Evolutionary conservation across 2,329 filamentous ascomycete species (phyloP).

Genomic region (Knufia petricola): DNA sequence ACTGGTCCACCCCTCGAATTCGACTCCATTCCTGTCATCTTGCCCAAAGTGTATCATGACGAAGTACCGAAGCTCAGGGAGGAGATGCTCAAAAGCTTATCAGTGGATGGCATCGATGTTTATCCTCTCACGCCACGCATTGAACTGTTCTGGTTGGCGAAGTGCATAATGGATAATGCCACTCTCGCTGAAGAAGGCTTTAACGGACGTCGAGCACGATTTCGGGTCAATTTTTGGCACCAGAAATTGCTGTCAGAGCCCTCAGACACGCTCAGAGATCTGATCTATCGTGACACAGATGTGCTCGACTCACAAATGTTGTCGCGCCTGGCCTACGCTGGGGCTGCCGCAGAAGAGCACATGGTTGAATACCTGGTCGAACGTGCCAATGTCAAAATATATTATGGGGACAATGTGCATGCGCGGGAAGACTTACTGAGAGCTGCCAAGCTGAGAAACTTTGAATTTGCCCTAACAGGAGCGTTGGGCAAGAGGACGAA

Average conservation of each 20-base stretch:
- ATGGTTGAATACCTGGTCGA: slow-evolving; percentile 62
- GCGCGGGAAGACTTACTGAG: slow-evolving; percentile 61
- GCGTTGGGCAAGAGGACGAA: slow-evolving; percentile 60
- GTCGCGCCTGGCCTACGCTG: slow-evolving; percentile 25
- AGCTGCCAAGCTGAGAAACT: slow-evolving; percentile 57
- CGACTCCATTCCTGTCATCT: slow-evolving; percentile 38
- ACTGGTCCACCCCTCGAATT: slow-evolving; percentile 73
- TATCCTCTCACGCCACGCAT: slow-evolving; percentile 77
- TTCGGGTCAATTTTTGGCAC: slow-evolving; percentile 66
- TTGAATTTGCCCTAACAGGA: slow-evolving; percentile 76
- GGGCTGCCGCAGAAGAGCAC: slow-evolving; percentile 23
- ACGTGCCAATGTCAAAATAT: slow-evolving; percentile 69
- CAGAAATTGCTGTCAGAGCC: slow-evolving; percentile 58
- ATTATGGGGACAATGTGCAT: slow-evolving; percentile 70
- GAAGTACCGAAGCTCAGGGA: slow-evolving; percentile 42
- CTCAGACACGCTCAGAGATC: slow-evolving; percentile 49
- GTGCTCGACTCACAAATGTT: slow-evolving; percentile 34
- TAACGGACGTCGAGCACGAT: slow-evolving; percentile 48
- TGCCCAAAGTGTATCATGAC: slow-evolving; percentile 36
- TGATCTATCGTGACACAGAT: slow-evolving; percentile 51
- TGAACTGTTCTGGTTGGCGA: slow-evolving; percentile 72
- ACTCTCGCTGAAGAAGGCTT: slow-evolving; percentile 35
- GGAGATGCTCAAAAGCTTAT: slow-evolving; percentile 58
- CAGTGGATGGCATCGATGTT: slow-evolving; percentile 73
- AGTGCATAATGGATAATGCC: slow-evolving; percentile 46